These are phyloP conservation scores for Kodamaea alishanica DNA, from an alignment of 1,139 yeast species.

Conservation along the genomic window DNA sequence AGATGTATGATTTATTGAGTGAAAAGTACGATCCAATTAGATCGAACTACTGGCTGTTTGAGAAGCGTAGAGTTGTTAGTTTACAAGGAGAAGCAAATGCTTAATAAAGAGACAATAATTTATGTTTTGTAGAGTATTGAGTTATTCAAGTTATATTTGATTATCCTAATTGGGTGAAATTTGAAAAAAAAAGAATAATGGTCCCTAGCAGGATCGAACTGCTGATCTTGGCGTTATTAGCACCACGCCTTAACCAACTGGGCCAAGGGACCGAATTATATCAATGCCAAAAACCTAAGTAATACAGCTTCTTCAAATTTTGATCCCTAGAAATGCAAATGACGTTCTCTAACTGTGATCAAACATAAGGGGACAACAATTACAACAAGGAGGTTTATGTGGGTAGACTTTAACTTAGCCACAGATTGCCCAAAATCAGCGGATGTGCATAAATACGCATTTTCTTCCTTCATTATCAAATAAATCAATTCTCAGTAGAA, in stretches of 20 bases:
- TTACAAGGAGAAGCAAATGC: neutral
- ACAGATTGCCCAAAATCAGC: too few relatives aligned
- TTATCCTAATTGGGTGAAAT: neutral
- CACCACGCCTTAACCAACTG: slow-evolving; percentile 91
- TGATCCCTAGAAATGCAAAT: too few relatives aligned
- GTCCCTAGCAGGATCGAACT: slow-evolving; percentile 87
- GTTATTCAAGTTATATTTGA: neutral
- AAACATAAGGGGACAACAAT: too few relatives aligned
- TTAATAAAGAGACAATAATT: neutral
- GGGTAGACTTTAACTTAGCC: too few relatives aligned
- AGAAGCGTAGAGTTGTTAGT: slow-evolving; percentile 11
- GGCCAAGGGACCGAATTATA: slow-evolving; percentile 66
- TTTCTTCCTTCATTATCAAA: too few relatives aligned
- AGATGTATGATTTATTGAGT: slow-evolving; percentile 48
- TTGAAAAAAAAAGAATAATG: slow-evolving; percentile 25
- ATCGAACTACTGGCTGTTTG: slow-evolving; percentile 57
- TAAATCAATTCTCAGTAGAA: too few relatives aligned
- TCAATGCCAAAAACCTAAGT: too few relatives aligned
- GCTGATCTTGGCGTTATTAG: slow-evolving; percentile 84
- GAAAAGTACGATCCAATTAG: slow-evolving; percentile 64
- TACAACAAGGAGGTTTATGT: too few relatives aligned
- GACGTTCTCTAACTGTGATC: too few relatives aligned
- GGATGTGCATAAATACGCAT: too few relatives aligned
- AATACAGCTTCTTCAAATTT: too few relatives aligned
- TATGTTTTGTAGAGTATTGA: too few relatives aligned